Evolutionary conservation across 495 filamentous ascomycete genomes (phyloP), one percentile per base, ranked within the genome.

Genomic region (Hyaloscypha bicolor): DNA sequence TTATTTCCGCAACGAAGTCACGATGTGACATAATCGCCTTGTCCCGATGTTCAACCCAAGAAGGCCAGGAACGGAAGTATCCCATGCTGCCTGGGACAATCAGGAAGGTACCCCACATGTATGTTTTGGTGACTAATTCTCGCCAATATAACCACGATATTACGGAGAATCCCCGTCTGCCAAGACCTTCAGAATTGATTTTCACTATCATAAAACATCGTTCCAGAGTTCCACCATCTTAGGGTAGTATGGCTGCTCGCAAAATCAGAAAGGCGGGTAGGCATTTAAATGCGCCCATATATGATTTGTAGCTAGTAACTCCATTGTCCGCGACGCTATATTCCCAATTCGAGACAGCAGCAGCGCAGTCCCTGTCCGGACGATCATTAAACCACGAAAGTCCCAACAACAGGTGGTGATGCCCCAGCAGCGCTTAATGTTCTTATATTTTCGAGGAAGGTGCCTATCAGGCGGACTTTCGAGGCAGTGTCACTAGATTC

Each of bases 291-390:
- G 68, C 31, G 51, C 71, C 68, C 59, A 73, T 73, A 56, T 73
- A 76, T 59, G 79, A 76, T 81, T 92, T 89, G 80, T 93, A 93
- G 64, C 83, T 82, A 71, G 71, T 73, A 68, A 92, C 75, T 73
- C 88, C 81, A 63, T 83, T 86, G 76, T 90, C 84, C 22, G 83
- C 80, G 55, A 88, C 86, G 12, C 69, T 68, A 55, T 79, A 79
- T 78, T 93, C 90, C 73, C 90, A 90, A 77, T 92, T 92, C 69
- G 90, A 92, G 35, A 89, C 89, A 76, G 86, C 81, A 63, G 90
- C 90, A 42, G 90, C 88, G 75, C 90, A 93, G 73, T 93, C 90
- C 78, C 90, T 88, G 68, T 90, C 90, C 45, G 90, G 90, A 45
- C 92, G 78, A 77, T 93, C 88, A 76, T n/a, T 93, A 93, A 71